Percentiles rank a stretch among this genome's conserved stretches.
Evolutionary conservation across 495 filamentous ascomycete genomes (phyloP).

Genomic region (Neurospora sp.): DNA sequence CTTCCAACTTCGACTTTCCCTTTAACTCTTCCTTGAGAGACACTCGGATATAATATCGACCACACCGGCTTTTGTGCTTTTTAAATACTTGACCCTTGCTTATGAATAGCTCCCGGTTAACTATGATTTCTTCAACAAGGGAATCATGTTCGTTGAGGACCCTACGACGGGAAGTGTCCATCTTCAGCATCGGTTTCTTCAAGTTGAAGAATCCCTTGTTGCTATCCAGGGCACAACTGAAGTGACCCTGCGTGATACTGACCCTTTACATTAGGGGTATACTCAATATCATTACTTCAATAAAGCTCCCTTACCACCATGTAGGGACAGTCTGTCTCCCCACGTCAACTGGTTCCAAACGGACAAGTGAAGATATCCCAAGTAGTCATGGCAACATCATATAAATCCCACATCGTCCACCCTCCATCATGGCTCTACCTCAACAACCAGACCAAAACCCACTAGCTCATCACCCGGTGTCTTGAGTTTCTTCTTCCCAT

Average conservation of each 20-base stretch:
- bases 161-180: background rate
- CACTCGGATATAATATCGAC: background rate
- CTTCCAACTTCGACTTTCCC: background rate
- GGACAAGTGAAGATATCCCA: background rate
- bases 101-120: too few species aligned
- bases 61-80: rapidly evolving
- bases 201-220: background rate
- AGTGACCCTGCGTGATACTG: background rate
- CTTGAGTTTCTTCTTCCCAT: background rate
- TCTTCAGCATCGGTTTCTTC: background rate
- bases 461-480: background rate
- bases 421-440: background rate
- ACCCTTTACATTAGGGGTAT: background rate
- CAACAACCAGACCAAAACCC: background rate
- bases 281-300: background rate
- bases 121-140: too few species aligned
- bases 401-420: background rate
- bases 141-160: background rate
- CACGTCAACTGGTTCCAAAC: background rate
- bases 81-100: background rate
- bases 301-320: background rate
- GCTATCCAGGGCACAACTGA: background rate
- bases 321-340: background rate
- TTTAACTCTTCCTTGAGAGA: background rate
- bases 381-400: background rate